A percentile compares a stretch with the other conserved stretches of the same genome.
phyloP scores from a whole-genome alignment of 192 early-diverging fungal genomes.

The Coemansia sp. region DNA sequence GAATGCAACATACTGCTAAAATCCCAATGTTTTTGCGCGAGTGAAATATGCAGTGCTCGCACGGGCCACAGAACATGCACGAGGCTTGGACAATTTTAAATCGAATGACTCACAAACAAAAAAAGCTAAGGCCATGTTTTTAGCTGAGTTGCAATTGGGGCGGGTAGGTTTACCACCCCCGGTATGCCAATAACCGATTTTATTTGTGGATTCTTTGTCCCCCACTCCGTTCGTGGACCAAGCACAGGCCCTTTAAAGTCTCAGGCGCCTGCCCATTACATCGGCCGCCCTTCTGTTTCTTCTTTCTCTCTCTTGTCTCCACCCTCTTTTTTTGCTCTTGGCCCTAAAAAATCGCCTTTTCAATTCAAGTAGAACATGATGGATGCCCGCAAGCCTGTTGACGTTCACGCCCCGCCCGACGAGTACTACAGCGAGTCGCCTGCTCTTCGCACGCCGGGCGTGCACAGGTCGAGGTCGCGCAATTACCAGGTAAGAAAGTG shows the following conservation, averaged over 20 bases:
- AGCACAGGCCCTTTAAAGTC: too few relatives aligned
- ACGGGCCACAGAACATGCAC: not conserved
- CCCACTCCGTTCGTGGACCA: not conserved
- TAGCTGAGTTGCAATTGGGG: not conserved
- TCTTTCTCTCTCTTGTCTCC: not conserved
- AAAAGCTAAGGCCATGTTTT: not conserved
- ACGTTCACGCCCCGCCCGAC: conserved; percentile 36
- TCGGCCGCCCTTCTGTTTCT: not conserved
- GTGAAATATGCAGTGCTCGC: not conserved
- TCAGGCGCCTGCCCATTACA: too few relatives aligned
- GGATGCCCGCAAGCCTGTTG: conserved; percentile 14
- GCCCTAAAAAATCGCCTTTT: too few relatives aligned
- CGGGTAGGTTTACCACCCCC: too few relatives aligned
- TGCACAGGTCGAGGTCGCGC: conserved; percentile 36
- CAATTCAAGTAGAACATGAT: too few relatives aligned
- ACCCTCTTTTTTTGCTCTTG: not conserved
- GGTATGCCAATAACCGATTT: not conserved
- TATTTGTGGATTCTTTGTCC: not conserved
- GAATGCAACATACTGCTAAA: not conserved
- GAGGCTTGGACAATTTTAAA: not conserved
- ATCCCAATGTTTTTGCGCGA: not conserved
- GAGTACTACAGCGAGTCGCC: conserved; percentile 40
- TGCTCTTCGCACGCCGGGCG: conserved; percentile 17
- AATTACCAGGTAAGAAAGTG: conserved; percentile 33
- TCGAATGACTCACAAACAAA: not conserved